Conservation (phyloP, 257 asterid genomes). For the Avicennia marina region DNA sequence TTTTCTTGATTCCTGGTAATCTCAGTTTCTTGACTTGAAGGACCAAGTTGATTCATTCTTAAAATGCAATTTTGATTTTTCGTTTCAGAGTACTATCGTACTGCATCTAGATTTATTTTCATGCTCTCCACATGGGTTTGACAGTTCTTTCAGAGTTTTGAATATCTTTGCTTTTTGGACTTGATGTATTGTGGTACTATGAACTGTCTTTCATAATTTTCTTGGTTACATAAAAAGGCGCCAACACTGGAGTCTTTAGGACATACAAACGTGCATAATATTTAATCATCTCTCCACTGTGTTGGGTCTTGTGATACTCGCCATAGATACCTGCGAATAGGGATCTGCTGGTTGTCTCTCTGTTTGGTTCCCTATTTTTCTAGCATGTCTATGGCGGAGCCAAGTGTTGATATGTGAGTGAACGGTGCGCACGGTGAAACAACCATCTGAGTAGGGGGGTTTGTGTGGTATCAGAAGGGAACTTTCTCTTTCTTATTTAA, state of each 20-base stretch:
- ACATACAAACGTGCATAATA: no score
- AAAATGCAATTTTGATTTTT: no score
- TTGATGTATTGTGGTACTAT: no score
- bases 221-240: slow-evolving; percentile 29
- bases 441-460: slow-evolving; percentile 9
- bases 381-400: slow-evolving; percentile 28
- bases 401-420: slow-evolving; percentile 30
- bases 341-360: slow-evolving; percentile 27
- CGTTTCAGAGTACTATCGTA: no score
- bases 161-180: no score
- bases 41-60: background rate
- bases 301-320: background rate
- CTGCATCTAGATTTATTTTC: no score
- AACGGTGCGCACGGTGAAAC: slow-evolving; percentile 18
- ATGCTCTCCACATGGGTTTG: no score
- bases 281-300: slow-evolving; percentile 14
- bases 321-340: slow-evolving; percentile 27
- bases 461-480: slow-evolving; percentile 11
- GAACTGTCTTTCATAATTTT: slow-evolving; percentile 9
- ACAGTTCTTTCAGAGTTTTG: slow-evolving; percentile 4
- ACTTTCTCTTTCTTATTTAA: background rate
- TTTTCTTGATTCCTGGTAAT: background rate
- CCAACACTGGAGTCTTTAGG: background rate
- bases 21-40: background rate
- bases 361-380: slow-evolving; percentile 30